Conservation (phyloP, 2,329 filamentous ascomycete species). For the Fonsecaea monophora region DNA sequence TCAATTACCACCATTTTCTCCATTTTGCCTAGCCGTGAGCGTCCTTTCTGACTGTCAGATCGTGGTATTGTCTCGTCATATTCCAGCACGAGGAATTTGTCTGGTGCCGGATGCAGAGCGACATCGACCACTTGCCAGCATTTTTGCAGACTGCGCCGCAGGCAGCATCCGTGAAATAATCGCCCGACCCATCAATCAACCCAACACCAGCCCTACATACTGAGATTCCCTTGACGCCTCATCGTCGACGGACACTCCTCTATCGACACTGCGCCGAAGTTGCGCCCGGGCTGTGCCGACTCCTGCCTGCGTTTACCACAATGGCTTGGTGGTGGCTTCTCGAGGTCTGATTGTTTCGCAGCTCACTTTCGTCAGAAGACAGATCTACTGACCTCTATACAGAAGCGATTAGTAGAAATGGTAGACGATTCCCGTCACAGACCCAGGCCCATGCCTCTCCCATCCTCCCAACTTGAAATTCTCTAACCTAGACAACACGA, state of each 20-base stretch:
- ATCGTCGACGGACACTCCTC: not conserved
- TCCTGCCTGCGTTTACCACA: not conserved
- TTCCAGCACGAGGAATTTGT: not conserved
- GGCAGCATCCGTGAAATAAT: not conserved
- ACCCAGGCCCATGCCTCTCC: conserved; percentile 15
- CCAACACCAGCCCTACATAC: not conserved
- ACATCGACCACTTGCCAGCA: not conserved
- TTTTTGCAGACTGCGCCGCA: not conserved
- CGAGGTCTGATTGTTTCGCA: conserved; percentile 33
- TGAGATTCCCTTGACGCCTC: not conserved
- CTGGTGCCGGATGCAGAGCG: not conserved
- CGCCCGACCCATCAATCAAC: not conserved
- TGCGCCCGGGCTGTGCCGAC: not conserved
- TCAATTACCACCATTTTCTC: not conserved
- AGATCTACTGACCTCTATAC: conserved; percentile 20
- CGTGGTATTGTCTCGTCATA: not conserved
- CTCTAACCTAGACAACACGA: conserved; percentile 4
- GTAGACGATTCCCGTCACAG: conserved; percentile 20
- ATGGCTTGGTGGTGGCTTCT: conserved; percentile 28
- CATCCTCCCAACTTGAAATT: not conserved
- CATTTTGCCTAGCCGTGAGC: not conserved
- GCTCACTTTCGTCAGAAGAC: not conserved
- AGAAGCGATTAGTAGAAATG: conserved; percentile 34
- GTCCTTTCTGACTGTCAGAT: not conserved
- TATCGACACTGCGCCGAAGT: not conserved